A percentile compares a stretch with the other conserved stretches of the same genome.
Evolutionary conservation across 495 filamentous ascomycete species (phyloP).

Genomic region (Margaritispora aquatica): DNA sequence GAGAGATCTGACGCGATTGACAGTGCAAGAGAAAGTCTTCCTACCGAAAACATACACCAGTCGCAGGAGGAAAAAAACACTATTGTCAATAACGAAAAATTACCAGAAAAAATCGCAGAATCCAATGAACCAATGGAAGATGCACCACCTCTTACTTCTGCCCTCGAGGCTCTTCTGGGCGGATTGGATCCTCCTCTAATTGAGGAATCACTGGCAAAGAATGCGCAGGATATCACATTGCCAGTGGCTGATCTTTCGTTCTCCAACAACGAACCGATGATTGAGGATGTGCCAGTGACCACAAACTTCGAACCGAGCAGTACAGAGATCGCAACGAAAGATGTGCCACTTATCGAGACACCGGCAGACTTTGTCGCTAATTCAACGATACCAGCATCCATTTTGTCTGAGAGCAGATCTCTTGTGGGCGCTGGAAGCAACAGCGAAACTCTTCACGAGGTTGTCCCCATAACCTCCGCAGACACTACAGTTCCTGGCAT

Average conservation of each 20-base stretch:
- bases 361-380: not conserved
- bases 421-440: not conserved
- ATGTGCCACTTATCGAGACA: not conserved
- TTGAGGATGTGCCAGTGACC: not conserved
- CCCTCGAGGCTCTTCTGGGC: constrained; percentile 39
- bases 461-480: not conserved
- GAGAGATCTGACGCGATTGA: constrained; percentile 12
- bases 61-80: not conserved
- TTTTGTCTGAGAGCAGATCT: not conserved
- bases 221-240: not conserved
- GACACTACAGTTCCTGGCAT: not conserved
- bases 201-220: not conserved
- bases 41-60: not conserved
- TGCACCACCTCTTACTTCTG: constrained; percentile 30
- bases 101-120: not conserved
- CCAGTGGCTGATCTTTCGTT: not conserved
- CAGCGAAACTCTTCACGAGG: not conserved
- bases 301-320: not conserved
- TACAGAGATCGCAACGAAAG: not conserved
- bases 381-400: not conserved
- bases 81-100: not conserved
- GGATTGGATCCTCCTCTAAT: constrained; percentile 22
- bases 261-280: not conserved
- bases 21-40: constrained; percentile 2
- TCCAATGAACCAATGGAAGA: not conserved